Evolutionary conservation across 2,329 filamentous ascomycete species (phyloP), one percentile per base, ranked within the genome.

Genomic region (Colletotrichum sojae): DNA sequence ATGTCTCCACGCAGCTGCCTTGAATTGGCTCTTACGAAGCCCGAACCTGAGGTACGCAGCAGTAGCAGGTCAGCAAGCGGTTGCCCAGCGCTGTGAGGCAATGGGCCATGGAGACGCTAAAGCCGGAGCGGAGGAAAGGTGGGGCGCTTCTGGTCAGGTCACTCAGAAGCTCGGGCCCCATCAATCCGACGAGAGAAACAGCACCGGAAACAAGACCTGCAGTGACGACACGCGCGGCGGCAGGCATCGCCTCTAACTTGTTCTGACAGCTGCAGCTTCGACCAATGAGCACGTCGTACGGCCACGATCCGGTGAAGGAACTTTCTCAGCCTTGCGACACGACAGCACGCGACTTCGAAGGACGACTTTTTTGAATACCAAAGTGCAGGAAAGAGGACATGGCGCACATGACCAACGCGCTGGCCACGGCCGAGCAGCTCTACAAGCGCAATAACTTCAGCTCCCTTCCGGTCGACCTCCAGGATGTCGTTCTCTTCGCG

Each of bases 351-450:
- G 31, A 36, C 31, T 6, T 12, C 10, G 9, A 10, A 36, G 31
- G 31, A 36, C 8, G 31, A 36, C 6, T 10, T 36, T 31, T 36
- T 36, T 10, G 6, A 36, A 36, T 36, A 36, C 10, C 31, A 10
- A 36, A 9, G 31, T 3, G 31, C 31, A 36, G 31, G 2, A 36
- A 36, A 8, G 27, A 31, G 27, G 31, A 36, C 20, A 72, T 72
- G 70, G 64, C 69, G 53, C 69, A 71, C 10, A 66, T 72, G 69
- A 85, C 87, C 6, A 95, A 95, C 71, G 89, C 92, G 22, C 85
- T 95, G 56, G 92, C 91, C 16, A 92, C 91, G 36, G 83, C 89
- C n/a, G 86, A 88, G 40, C 93, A 95, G 79, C 85, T 96, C 15
- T 88, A 86, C 72, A 78, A 85, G 76, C 81, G 87, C 75, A 76